Base-by-base conservation (phyloP, 2,329 filamentous ascomycete species). In the Sphaerulina populicola region DNA sequence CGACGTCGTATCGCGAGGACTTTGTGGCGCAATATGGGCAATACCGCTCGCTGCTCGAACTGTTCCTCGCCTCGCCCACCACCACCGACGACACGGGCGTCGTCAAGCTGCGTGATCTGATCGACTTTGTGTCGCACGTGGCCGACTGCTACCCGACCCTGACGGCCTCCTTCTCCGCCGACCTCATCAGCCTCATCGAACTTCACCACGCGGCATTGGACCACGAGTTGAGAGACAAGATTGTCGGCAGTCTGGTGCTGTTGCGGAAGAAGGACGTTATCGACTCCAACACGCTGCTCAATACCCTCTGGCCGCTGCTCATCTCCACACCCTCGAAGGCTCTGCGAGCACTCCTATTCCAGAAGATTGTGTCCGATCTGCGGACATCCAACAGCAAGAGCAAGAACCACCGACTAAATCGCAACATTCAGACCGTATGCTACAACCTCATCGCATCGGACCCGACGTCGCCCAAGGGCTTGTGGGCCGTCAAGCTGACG, bases 401-500 rank as follows among this genome's bases (percentile, higher is more conserved):
- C 8, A 91, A 81, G 49, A 96, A 98, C 65, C 93, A 98, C 72
- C 86, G 84, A 51, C 79, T 98, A 47, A 98, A 98, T 71, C 82
- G 87, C 47, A 93, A 87, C 3, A 86, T 97, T 53, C 93, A 98
- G 69, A 94, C 87, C 2, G 88, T 94, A 10, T 80, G 97, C 27
- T 94, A 88, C 74, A 95, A 95, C 68, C 77, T 97, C 21, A 80
- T 97, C 40, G 88, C 87, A 12, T 86, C 86, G 3, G 91, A 98
- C 68, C 82, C 86, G 38, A 77, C 85, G 7, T 94, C 89, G 0
- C 78, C 87, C 1, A 93, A 94, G 64, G 88, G 86, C 3, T 77
- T 98, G 44, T 98, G 93, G 93, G 89, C 93, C 3, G 88, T 96
- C 55, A 96, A 96, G 70, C 79, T 98, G 57, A 94, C 90, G 3